Evolutionary conservation across 345 rosid species (phyloP), one percentile per base, ranked within the genome.

Genomic region (Syzygium jambos): DNA sequence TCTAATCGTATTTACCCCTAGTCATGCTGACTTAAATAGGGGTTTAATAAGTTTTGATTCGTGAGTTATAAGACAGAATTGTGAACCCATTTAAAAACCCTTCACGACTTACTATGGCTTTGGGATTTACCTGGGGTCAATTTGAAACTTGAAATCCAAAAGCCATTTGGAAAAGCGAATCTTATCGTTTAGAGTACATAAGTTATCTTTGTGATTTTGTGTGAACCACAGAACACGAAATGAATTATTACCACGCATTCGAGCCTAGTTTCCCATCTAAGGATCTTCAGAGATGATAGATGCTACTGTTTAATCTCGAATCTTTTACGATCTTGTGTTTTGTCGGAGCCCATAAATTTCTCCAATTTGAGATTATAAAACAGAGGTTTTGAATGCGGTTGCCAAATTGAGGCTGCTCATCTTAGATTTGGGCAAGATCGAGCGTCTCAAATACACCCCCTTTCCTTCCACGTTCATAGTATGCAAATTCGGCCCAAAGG

Each of bases 161-260:
- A 56, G 61, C 27, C 61, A 56, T 56, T 56, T 11, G 10, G 27
- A 56, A 56, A 56, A 56, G 23, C 27, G 61, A 9, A 15, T 19
- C 54, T 61, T 5, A 2, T 61, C 29, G 0, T 13, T 6, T 61
- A n/a, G 34, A n/a, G 34, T 1, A n/a, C 0, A 13, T 0, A n/a
- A 61, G 17, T 6, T 61, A 13, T 61, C 73, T 6, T n/a, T 61
- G 5, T n/a, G 19, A n/a, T 61, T n/a, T 61, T 13, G 10, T 13
- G 19, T 34, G 80, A 17, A 17, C 14, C 0, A 3, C 17, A 4
- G 7, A 68, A 17, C 17, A 34, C 22, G 4, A 17, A 34, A 4
- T 73, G 4, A 34, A 73, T 34, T 17, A 73, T 73, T 34, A 5
- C 80, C 80, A 43, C 46, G 46, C 43, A 30, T 16, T 16, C 1